A percentile compares a stretch with the other conserved stretches of the same genome.
These are phyloP conservation scores for Hypoxylon crocopeplum DNA, from an alignment of 495 filamentous ascomycete species.

Conservation along the genomic window DNA sequence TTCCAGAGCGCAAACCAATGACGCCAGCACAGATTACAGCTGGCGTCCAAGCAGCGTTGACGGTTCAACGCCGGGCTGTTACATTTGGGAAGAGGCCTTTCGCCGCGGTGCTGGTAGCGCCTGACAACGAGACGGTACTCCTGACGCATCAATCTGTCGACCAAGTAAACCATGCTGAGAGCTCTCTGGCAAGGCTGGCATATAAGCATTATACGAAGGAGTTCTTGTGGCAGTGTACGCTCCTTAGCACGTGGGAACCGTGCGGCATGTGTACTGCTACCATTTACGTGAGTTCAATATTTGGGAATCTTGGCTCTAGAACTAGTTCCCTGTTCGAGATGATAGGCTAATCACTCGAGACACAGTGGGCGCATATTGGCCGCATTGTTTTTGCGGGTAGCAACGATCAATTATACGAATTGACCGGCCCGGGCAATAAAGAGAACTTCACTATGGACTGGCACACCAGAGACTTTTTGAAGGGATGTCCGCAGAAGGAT, in stretches of 20 bases:
- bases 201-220: slow-evolving; percentile 57
- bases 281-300: slow-evolving; percentile 35
- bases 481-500: slow-evolving; percentile 49
- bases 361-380: slow-evolving; percentile 64
- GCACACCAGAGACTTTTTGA: slow-evolving; percentile 55
- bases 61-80: slow-evolving; percentile 50
- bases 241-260: slow-evolving; percentile 63
- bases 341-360: slow-evolving; percentile 28
- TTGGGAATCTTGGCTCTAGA: background rate
- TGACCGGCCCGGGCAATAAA: slow-evolving; percentile 56
- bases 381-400: slow-evolving; percentile 60
- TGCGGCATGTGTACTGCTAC: slow-evolving; percentile 59
- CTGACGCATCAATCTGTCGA: slow-evolving; percentile 58
- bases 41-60: slow-evolving; percentile 47
- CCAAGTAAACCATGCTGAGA: slow-evolving; percentile 63
- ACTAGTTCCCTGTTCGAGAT: background rate
- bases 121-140: slow-evolving; percentile 57
- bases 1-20: slow-evolving; percentile 40
- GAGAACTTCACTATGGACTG: slow-evolving; percentile 62
- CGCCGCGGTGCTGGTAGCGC: slow-evolving; percentile 54
- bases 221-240: slow-evolving; percentile 57
- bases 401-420: slow-evolving; percentile 52
- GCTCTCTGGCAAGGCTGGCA: slow-evolving; percentile 57
- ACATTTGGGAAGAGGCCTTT: slow-evolving; percentile 57
- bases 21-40: slow-evolving; percentile 46